Evolutionary conservation across 495 filamentous ascomycete genomes (phyloP).

Genomic region (Evernia prunastri): DNA sequence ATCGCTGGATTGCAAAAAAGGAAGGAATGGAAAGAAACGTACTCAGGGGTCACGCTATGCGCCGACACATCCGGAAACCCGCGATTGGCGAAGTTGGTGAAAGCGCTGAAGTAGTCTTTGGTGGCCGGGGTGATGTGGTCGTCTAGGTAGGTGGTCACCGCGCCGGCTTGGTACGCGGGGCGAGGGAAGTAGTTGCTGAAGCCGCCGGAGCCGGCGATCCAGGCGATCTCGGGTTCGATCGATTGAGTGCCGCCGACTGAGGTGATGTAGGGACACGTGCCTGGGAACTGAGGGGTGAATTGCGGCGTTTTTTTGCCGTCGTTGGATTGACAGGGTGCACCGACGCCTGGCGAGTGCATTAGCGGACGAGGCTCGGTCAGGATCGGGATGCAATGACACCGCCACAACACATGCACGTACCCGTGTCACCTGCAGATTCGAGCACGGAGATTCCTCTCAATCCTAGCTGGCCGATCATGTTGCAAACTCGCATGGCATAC

Average conservation of each 20-base stretch:
- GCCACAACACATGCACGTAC: slow-evolving; percentile 34
- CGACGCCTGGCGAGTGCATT: slow-evolving; percentile 38
- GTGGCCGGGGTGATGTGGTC: slow-evolving; percentile 34
- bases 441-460: slow-evolving; percentile 57
- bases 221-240: slow-evolving; percentile 48
- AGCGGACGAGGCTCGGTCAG: background rate
- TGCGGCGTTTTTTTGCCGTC: slow-evolving; percentile 53
- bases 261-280: slow-evolving; percentile 60
- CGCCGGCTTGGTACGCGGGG: slow-evolving; percentile 53
- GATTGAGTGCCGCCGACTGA: slow-evolving; percentile 55
- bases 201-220: slow-evolving; percentile 50
- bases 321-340: slow-evolving; percentile 52
- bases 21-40: too few species aligned
- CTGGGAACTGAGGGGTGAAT: slow-evolving; percentile 59
- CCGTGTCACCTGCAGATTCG: slow-evolving; percentile 53
- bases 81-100: slow-evolving; percentile 53
- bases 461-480: slow-evolving; percentile 56
- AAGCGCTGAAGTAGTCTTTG: slow-evolving; percentile 35
- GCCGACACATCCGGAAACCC: slow-evolving; percentile 66
- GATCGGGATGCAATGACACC: background rate
- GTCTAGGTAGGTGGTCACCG: slow-evolving; percentile 48
- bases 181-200: slow-evolving; percentile 59
- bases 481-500: slow-evolving; percentile 50
- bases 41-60: slow-evolving; percentile 42
- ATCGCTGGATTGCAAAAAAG: too few species aligned